A percentile compares a stretch with the other conserved stretches of the same genome.
These are phyloP conservation scores for Trichoderma lentiforme DNA, from an alignment of 2,329 filamentous ascomycete species.

Conservation along the genomic window DNA sequence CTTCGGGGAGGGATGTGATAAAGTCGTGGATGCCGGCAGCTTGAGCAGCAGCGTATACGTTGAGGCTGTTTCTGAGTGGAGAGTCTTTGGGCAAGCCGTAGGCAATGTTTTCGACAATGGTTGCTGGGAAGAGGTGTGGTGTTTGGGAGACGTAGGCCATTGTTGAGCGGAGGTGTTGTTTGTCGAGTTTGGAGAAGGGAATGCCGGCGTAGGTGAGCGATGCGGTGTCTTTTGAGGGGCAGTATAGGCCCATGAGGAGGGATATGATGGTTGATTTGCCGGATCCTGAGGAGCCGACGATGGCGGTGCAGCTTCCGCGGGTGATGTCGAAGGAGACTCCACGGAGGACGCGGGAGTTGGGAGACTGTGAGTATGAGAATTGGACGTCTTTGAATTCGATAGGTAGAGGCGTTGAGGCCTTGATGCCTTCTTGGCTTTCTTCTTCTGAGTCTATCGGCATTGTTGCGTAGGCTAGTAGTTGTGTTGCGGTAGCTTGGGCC, in stretches of 20 bases:
- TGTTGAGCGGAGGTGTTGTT: conserved; percentile 54
- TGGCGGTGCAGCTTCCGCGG: conserved; percentile 64
- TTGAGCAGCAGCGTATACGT: conserved; percentile 51
- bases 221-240: conserved; percentile 28
- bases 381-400: conserved; percentile 52
- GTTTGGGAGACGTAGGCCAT: conserved; percentile 68
- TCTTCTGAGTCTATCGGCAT: conserved; percentile 55
- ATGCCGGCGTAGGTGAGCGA: conserved; percentile 57
- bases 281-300: conserved; percentile 83
- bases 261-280: conserved; percentile 84
- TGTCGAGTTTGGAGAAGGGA: conserved; percentile 58
- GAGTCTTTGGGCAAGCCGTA: conserved; percentile 67
- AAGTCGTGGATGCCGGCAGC: conserved; percentile 72
- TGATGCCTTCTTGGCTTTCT: conserved; percentile 49
- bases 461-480: conserved; percentile 66
- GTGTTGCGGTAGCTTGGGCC: conserved; percentile 67
- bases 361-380: conserved; percentile 68
- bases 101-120: conserved; percentile 57
- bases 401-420: conserved; percentile 34
- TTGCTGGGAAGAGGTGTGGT: conserved; percentile 73
- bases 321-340: conserved; percentile 64
- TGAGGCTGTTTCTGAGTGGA: conserved; percentile 42
- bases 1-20: conserved; percentile 62
- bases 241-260: conserved; percentile 70
- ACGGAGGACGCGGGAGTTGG: conserved; percentile 53